Evolutionary conservation across 148 eudicot species (phyloP), one percentile per base, ranked within the genome.

Genomic region (Diospyros lotus): DNA sequence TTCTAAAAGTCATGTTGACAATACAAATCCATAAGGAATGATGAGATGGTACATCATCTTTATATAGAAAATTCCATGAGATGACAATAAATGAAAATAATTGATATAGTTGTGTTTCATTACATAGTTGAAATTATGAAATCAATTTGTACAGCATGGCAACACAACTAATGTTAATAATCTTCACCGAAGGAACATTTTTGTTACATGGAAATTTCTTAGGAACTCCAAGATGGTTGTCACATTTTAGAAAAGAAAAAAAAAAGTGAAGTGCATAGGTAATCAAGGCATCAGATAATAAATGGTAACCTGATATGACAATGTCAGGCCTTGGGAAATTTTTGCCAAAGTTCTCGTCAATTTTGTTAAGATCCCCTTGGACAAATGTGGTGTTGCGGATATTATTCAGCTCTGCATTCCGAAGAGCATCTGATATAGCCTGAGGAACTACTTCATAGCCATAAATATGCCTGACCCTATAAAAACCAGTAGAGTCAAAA

Each of bases 381-480:
- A 95, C 79, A 73, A 95, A 95, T 52, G 96, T 89, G 75, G 99
- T 94, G 73, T 95, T 95, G 71, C 17, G 2, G 76, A 95, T 90
- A 53, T 90, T 89, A 76, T 95, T 93, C 68, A 91, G 81, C 39
- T 87, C 84, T 13, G 98, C 97, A 80, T 95, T 95, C 51, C 75
- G 84, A 68, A 80, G 81, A 74, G 98, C 98, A 85, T 95, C 99
- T 15, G 87, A 76, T 64, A 95, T 86, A 81, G 98, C 94, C 86
- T 91, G 97, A 71, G 92, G 82, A 72, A 95, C 96, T 66, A 95
- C 92, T 89, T 95, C 99, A 81, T 90, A 93, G 61, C 98, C 99
- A 78, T 93, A 95, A 48, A 93, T 93, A 80, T 93, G 93, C 74
- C 68, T 88, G 64, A 68, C 97, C 83, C 98, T 95, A 68, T 50